A percentile compares a stretch with the other conserved stretches of the same genome.
phyloP scores from a whole-genome alignment of 768 basidiomycete genomes.

The Lactarius pseudohatsudake region DNA sequence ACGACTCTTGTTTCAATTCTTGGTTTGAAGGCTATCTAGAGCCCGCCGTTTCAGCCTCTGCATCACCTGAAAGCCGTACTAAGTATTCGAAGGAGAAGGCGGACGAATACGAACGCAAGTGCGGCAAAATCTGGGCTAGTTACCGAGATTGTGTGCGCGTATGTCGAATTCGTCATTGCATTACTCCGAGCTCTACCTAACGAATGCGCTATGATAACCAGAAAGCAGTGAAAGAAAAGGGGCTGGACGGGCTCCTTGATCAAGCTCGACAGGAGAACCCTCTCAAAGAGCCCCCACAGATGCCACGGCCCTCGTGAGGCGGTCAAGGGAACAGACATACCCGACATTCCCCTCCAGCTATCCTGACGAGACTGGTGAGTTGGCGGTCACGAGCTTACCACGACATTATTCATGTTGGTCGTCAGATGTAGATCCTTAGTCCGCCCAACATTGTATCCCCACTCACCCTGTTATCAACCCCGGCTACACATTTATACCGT shows the following conservation, averaged over 20 bases:
- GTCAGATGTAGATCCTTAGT: not conserved
- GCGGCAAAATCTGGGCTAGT: slow-evolving; percentile 77
- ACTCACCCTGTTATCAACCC: not conserved
- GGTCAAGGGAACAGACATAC: not conserved
- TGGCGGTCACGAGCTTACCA: not conserved
- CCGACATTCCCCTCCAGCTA: no score
- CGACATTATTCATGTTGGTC: not conserved
- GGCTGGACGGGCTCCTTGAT: slow-evolving; percentile 69
- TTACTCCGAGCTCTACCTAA: not conserved
- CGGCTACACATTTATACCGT: not conserved
- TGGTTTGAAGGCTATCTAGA: slow-evolving; percentile 98
- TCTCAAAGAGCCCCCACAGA: slow-evolving; percentile 56
- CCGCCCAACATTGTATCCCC: not conserved
- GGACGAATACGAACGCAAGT: slow-evolving; percentile 82
- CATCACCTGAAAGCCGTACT: slow-evolving; percentile 47
- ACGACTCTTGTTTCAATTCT: slow-evolving; percentile 94
- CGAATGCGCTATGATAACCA: slow-evolving; percentile 34
- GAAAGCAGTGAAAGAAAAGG: slow-evolving; percentile 80
- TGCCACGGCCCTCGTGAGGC: slow-evolving; percentile 32
- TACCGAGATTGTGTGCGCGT: slow-evolving; percentile 88
- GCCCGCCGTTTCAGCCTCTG: slow-evolving; percentile 53
- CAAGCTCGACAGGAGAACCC: slow-evolving; percentile 54
- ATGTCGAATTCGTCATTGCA: slow-evolving; percentile 32
- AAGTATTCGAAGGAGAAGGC: slow-evolving; percentile 76
- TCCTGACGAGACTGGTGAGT: not conserved